phyloP scores from a whole-genome alignment of 805 yeast species.

The Saccharomycopsis sp. region DNA sequence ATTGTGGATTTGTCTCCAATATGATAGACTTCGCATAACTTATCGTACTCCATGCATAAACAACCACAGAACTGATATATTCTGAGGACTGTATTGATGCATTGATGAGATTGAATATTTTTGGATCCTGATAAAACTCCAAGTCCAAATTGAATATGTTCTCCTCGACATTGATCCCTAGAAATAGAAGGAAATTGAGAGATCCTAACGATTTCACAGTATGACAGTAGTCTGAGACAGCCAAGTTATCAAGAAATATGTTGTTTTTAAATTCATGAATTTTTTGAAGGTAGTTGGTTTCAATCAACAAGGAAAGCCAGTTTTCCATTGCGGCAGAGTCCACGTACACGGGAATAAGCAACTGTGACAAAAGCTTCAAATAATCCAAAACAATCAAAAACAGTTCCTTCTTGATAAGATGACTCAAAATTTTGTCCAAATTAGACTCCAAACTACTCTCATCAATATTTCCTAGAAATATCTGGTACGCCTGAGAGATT shows the following conservation, averaged over 20 bases:
- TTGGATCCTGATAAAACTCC: slow-evolving; percentile 36
- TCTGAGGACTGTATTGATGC: slow-evolving; percentile 29
- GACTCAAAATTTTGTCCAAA: background rate
- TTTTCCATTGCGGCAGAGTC: slow-evolving; percentile 31
- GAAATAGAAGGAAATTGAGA: slow-evolving; percentile 43
- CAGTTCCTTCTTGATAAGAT: slow-evolving; percentile 26
- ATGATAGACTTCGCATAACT: slow-evolving; percentile 45
- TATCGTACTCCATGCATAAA: slow-evolving; percentile 63
- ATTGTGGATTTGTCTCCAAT: slow-evolving; percentile 34
- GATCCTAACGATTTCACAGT: slow-evolving; percentile 22
- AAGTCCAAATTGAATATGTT: slow-evolving; percentile 34
- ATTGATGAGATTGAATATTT: slow-evolving; percentile 35
- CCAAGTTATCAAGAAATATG: background rate
- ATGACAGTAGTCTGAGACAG: slow-evolving; percentile 7
- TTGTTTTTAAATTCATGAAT: slow-evolving; percentile 23
- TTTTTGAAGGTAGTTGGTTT: slow-evolving; percentile 26
- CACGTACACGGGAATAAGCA: slow-evolving; percentile 34
- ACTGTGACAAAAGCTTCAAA: slow-evolving; percentile 34
- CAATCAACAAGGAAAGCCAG: slow-evolving; percentile 53
- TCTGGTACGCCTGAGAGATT: slow-evolving; percentile 25
- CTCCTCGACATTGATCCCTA: slow-evolving; percentile 50
- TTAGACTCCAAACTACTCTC: slow-evolving; percentile 6
- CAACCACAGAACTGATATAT: slow-evolving; percentile 40
- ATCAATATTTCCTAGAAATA: slow-evolving; percentile 11
- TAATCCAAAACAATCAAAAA: slow-evolving; percentile 31